Evolutionary conservation across 495 filamentous ascomycete species (phyloP).

Genomic region (Penicillium roqueforti): DNA sequence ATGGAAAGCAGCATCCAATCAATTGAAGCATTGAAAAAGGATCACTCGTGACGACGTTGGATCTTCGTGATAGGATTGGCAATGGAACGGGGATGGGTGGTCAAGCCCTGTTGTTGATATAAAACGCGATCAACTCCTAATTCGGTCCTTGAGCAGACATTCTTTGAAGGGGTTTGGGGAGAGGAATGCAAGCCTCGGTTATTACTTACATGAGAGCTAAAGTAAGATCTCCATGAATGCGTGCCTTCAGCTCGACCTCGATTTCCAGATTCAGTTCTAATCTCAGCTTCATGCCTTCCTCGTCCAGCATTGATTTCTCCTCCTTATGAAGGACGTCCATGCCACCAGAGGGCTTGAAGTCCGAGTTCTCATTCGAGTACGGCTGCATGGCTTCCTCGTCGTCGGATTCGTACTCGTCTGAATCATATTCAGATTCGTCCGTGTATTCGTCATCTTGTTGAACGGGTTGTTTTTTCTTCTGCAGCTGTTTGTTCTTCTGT

Average conservation of each 20-base stretch:
- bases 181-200: not conserved
- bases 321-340: conserved; percentile 32
- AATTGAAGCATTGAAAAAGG: conserved; percentile 3
- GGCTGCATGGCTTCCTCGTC: conserved; percentile 43
- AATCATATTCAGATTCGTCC: conserved; percentile 52
- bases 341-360: conserved; percentile 21
- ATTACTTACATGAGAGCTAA: conserved; percentile 75
- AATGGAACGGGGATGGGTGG: not conserved
- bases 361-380: conserved; percentile 26
- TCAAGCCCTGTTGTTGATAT: conserved; percentile 31
- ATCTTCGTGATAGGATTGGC: not conserved
- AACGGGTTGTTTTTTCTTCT: conserved; percentile 29
- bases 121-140: conserved; percentile 33
- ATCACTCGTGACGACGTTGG: conserved; percentile 10
- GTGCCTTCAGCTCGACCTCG: conserved; percentile 83
- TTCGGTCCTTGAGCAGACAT: conserved; percentile 20
- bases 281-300: conserved; percentile 61
- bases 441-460: conserved; percentile 40
- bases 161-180: not conserved
- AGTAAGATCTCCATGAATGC: conserved; percentile 85
- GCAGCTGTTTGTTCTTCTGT: conserved; percentile 21
- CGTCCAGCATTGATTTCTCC: conserved; percentile 33
- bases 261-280: conserved; percentile 85
- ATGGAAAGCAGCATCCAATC: conserved; percentile 2
- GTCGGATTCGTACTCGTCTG: conserved; percentile 40